Evolutionary conservation across 352 stramenopile species (phyloP).

Genomic region (Thalassiosira delicatula): DNA sequence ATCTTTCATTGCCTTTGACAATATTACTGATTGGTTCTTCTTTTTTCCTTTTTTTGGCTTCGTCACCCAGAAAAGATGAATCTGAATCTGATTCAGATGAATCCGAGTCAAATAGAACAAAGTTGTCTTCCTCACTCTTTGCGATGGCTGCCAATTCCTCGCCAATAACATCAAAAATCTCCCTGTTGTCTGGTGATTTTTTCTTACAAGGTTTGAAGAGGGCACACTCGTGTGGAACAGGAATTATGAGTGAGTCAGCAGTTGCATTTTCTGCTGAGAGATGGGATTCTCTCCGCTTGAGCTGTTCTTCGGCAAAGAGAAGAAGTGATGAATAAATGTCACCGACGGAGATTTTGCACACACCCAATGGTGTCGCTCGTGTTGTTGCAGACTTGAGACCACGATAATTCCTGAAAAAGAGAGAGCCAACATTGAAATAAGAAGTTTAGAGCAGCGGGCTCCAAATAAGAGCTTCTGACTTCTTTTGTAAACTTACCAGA

Average conservation of each 20-base stretch:
- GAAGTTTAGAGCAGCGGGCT: background rate
- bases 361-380: constrained; percentile 37
- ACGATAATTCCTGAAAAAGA: constrained; percentile 54
- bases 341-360: constrained; percentile 57
- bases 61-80: constrained; percentile 40
- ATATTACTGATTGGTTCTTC: constrained; percentile 31
- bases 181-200: constrained; percentile 7
- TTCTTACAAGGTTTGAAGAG: constrained; percentile 55
- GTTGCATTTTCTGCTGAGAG: constrained; percentile 23
- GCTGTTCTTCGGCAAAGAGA: constrained; percentile 51
- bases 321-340: constrained; percentile 60
- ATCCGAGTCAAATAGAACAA: constrained; percentile 54
- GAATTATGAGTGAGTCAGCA: constrained; percentile 38
- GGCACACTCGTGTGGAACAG: constrained; percentile 54
- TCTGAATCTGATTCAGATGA: constrained; percentile 60
- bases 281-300: constrained; percentile 39
- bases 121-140: constrained; percentile 52
- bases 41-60: constrained; percentile 17
- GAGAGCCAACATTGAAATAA: background rate
- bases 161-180: constrained; percentile 60
- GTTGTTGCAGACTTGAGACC: constrained; percentile 20
- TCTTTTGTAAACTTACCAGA: background rate
- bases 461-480: too few species aligned
- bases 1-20: constrained; percentile 52
- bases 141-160: constrained; percentile 63